Base-by-base conservation (phyloP, 495 filamentous ascomycete genomes). In the Xylaria curta region DNA sequence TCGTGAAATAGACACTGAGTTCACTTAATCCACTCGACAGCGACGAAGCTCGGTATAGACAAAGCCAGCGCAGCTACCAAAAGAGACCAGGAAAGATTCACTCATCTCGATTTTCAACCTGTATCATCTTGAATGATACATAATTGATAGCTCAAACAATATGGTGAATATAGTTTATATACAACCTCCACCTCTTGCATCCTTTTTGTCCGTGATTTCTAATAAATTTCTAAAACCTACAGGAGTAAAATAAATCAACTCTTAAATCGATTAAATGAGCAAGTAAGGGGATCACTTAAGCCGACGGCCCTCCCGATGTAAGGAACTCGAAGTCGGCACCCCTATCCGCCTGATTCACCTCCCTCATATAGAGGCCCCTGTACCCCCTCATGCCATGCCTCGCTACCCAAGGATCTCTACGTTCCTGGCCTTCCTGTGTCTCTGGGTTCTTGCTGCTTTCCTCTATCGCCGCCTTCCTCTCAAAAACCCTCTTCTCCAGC, bases 251-350 rank as follows among this genome's bases (percentile, higher is more conserved):
- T 60, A 60, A 10, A n/a, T 60, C 17, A 38, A 21, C 6, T 3
- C 9, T 19, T n/a, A n/a, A 5, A 21, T 9, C 1, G 1, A 24
- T 0, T 42, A n/a, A n/a, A n/a, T 26, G 38, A 21, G 26, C 10
- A 28, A n/a, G 6, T 36, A 47, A 38, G 7, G 5, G 40, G 1
- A 7, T 13, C 13, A 44, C 6, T 4, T 70, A 70, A 53, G 58
- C 31, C 13, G 51, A 66, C 21, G 51, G 77, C 5, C 84, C 83
- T 13, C 74, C 78, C 28, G 89, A 89, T 2, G 84, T 85, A 36
- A 92, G 76, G 73, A 92, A 92, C 72, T 87, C 87, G 76, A 92
- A 92, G 74, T 92, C 90, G 4, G 82, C 88, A 1, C 90, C 89
- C 9, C 88, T 76, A 74, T 91, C 85, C 3, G 90, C 89, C 76